phyloP scores from a whole-genome alignment of 148 eudicot genomes.

The Chenopodium suecicum region DNA sequence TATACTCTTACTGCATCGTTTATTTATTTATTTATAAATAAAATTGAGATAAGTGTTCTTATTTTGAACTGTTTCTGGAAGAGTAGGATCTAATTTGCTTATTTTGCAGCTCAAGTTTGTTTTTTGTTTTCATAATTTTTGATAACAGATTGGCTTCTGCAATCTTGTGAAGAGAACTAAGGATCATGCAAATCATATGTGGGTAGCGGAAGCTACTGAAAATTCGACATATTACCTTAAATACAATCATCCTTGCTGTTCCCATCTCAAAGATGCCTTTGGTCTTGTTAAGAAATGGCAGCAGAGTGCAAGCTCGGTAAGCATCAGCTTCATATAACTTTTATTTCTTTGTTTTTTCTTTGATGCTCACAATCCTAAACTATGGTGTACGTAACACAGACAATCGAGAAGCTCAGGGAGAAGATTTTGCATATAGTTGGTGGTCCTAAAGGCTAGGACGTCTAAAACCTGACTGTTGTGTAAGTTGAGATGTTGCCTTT shows the following conservation, averaged over 20 bases:
- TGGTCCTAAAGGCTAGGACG: slow-evolving; percentile 25
- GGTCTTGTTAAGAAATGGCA: slow-evolving; percentile 64
- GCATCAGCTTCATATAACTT: slow-evolving; percentile 8
- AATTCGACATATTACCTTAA: slow-evolving; percentile 69
- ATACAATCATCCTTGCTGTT: slow-evolving; percentile 41
- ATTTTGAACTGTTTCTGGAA: too few relatives aligned
- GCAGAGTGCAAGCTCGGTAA: slow-evolving; percentile 56
- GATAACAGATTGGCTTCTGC: slow-evolving; percentile 69
- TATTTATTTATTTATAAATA: too few relatives aligned
- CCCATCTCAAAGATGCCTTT: slow-evolving; percentile 73
- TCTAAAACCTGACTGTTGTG: slow-evolving; percentile 21
- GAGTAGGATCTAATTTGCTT: too few relatives aligned
- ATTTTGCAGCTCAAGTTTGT: not conserved
- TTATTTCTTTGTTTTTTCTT: not conserved
- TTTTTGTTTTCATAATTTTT: not conserved
- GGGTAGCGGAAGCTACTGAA: slow-evolving; percentile 97
- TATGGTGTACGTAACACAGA: slow-evolving; percentile 34
- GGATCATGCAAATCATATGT: slow-evolving; percentile 60
- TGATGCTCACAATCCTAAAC: not conserved
- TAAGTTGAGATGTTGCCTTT: slow-evolving; percentile 19
- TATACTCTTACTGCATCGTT: too few relatives aligned
- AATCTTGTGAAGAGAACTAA: slow-evolving; percentile 72
- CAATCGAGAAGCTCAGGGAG: slow-evolving; percentile 55
- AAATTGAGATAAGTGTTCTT: too few relatives aligned
- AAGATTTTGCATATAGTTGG: slow-evolving; percentile 56